phyloP scores from a whole-genome alignment of 495 filamentous ascomycete genomes.

The Trichoderma reesei region DNA sequence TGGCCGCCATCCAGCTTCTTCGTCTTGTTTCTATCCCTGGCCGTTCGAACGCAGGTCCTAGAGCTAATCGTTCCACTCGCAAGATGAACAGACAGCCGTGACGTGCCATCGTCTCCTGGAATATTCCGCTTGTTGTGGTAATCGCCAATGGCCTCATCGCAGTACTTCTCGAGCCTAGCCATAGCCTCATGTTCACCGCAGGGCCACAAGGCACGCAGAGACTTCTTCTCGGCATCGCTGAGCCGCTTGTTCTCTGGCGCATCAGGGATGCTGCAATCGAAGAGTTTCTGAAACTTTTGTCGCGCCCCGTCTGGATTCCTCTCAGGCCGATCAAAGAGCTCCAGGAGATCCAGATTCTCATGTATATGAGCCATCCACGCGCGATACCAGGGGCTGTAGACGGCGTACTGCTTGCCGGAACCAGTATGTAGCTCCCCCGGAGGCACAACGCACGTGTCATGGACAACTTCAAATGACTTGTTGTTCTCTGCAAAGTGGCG shows the following conservation, averaged over 20 bases:
- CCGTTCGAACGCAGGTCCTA: conserved; percentile 59
- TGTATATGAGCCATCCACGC: conserved; percentile 67
- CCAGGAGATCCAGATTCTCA: conserved; percentile 53
- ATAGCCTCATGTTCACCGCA: conserved; percentile 71
- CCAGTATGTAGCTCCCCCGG: conserved; percentile 57
- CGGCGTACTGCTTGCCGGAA: conserved; percentile 67
- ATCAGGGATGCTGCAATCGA: conserved; percentile 51
- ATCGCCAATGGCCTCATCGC: conserved; percentile 49
- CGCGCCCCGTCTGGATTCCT: conserved; percentile 51
- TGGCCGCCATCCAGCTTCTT: conserved; percentile 61
- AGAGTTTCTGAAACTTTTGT: conserved; percentile 46
- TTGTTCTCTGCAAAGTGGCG: conserved; percentile 47
- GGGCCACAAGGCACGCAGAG: conserved; percentile 56
- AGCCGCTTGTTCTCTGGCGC: conserved; percentile 58
- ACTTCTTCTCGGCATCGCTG: conserved; percentile 45
- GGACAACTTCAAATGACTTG: conserved; percentile 53
- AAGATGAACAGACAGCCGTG: conserved; percentile 69
- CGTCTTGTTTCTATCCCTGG: conserved; percentile 56
- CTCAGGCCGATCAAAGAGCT: conserved; percentile 46
- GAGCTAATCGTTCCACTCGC: conserved; percentile 68
- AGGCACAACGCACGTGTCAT: conserved; percentile 74
- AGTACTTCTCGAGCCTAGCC: conserved; percentile 57
- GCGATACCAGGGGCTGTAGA: conserved; percentile 76
- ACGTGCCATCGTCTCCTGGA: conserved; percentile 52
- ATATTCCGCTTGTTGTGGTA: conserved; percentile 57